Percentiles rank a stretch among this genome's conserved stretches.
Evolutionary conservation across 768 basidiomycete species (phyloP).

Genomic region (Tubosaeta sp.): DNA sequence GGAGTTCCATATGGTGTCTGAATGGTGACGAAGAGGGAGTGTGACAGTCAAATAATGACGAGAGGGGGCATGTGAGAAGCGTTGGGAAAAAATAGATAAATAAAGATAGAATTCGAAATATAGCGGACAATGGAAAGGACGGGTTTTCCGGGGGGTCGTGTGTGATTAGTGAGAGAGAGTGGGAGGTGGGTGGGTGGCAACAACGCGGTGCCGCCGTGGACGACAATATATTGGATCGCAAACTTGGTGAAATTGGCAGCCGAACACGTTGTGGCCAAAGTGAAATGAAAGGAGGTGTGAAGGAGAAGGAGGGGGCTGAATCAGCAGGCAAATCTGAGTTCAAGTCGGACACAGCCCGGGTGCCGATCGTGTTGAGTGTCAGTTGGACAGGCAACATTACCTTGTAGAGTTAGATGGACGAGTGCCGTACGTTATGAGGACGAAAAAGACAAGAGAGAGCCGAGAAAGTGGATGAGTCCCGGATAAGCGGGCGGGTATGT

Average conservation of each 20-base stretch:
- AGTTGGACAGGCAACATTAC: conserved; percentile 31
- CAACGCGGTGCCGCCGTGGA: conserved; percentile 22
- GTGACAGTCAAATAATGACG: conserved; percentile 4
- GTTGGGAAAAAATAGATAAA: not conserved
- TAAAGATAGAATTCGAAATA: not conserved
- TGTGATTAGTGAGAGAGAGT: conserved; percentile 11
- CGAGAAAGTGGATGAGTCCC: conserved; percentile 11
- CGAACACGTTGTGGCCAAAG: conserved; percentile 19
- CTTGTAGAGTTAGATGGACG: conserved; percentile 28
- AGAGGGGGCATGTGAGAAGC: not conserved
- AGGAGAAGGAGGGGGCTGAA: conserved; percentile 21
- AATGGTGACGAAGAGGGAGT: not conserved
- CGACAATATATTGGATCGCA: conserved; percentile 1
- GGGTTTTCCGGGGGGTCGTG: conserved; percentile 3
- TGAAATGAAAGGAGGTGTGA: conserved; percentile 11
- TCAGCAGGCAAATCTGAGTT: conserved; percentile 24
- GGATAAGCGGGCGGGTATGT: conserved; percentile 22
- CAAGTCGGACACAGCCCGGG: conserved; percentile 20
- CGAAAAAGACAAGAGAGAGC: conserved; percentile 13
- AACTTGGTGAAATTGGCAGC: not conserved
- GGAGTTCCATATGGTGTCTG: not conserved
- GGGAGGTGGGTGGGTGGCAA: conserved; percentile 18
- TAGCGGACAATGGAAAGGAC: not conserved
- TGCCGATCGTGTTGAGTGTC: conserved; percentile 33
- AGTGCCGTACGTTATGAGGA: conserved; percentile 30